These are phyloP conservation scores for Ceratobasidium sp. DNA, from an alignment of 1,284 basidiomycete species.

Conservation along the genomic window DNA sequence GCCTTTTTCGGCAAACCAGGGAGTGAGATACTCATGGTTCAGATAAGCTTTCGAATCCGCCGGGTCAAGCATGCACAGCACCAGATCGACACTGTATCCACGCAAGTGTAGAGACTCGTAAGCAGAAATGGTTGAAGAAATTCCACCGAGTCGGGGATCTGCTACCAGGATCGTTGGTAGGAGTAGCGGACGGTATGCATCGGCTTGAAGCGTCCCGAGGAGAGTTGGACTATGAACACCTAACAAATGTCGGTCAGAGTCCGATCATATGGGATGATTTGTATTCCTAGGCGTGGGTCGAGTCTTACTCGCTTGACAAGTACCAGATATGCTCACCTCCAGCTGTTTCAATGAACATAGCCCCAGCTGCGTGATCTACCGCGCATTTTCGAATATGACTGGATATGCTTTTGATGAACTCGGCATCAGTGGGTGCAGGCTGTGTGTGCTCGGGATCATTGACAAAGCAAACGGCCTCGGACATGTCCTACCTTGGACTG, in stretches of 20 bases:
- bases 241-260: slow-evolving; percentile 47
- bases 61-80: slow-evolving; percentile 56
- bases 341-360: slow-evolving; percentile 92
- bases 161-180: slow-evolving; percentile 89
- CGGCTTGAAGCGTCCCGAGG: slow-evolving; percentile 85
- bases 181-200: slow-evolving; percentile 82
- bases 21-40: slow-evolving; percentile 82
- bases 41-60: slow-evolving; percentile 82
- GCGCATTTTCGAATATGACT: slow-evolving; percentile 56
- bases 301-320: neutral
- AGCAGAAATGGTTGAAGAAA: slow-evolving; percentile 91
- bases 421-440: slow-evolving; percentile 57
- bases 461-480: slow-evolving; percentile 73
- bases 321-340: slow-evolving; percentile 68
- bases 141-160: slow-evolving; percentile 89
- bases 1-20: slow-evolving; percentile 72
- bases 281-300: neutral
- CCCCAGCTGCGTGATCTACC: slow-evolving; percentile 42
- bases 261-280: slow-evolving; percentile 8
- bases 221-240: slow-evolving; percentile 93
- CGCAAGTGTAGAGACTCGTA: slow-evolving; percentile 91
- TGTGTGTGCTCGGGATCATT: slow-evolving; percentile 57
- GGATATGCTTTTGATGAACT: slow-evolving; percentile 72
- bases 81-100: slow-evolving; percentile 86
- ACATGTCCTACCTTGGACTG: slow-evolving; percentile 54